Evolutionary conservation across 2,329 filamentous ascomycete genomes (phyloP).

Genomic region (Aspergillus spinulosporus): DNA sequence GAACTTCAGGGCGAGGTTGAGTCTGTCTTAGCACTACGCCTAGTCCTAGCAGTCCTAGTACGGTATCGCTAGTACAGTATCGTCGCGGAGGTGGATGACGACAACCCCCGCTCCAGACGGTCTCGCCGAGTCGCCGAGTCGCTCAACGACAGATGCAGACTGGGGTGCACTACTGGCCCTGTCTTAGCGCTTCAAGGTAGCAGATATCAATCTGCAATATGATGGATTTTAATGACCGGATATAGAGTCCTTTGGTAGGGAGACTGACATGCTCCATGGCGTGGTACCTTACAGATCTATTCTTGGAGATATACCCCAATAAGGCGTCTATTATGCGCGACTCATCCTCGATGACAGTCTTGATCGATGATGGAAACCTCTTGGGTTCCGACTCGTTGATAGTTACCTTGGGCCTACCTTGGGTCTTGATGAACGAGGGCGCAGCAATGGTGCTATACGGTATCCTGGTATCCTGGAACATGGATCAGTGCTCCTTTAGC

Average conservation of each 20-base stretch:
- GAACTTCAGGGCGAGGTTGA: conserved; percentile 3
- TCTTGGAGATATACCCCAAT: conserved; percentile 6
- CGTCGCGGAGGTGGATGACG: conserved; percentile 2
- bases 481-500: background rate
- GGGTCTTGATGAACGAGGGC: too few relatives aligned
- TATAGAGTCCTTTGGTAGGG: background rate
- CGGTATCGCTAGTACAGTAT: background rate
- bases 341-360: background rate
- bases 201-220: background rate
- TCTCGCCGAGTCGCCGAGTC: conserved; percentile 5
- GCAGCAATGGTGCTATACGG: background rate
- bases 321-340: background rate
- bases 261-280: conserved; percentile 2
- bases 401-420: background rate
- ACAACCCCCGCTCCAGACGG: conserved; percentile 8
- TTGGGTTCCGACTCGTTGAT: conserved; percentile 3
- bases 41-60: too few relatives aligned
- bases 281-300: conserved; percentile 12
- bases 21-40: background rate
- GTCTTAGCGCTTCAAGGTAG: background rate
- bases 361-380: background rate
- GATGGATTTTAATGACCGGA: background rate
- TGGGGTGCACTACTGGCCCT: conserved; percentile 1
- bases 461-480: background rate
- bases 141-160: conserved; percentile 1